These are phyloP conservation scores for Collybiopsis luxurians DNA, from an alignment of 768 basidiomycete species.

Conservation along the genomic window DNA sequence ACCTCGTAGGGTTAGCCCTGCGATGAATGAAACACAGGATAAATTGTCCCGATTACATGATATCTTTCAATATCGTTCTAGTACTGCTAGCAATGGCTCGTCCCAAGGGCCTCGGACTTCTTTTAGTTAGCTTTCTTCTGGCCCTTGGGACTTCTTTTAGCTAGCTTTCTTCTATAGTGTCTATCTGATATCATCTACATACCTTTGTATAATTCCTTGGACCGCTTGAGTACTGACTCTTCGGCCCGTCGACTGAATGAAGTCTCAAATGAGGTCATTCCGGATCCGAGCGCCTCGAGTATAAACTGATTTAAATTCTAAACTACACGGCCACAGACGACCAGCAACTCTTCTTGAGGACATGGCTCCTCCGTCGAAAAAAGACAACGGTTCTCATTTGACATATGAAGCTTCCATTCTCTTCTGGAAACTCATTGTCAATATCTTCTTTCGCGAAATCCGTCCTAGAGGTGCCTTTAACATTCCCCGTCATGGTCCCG, in stretches of 20 bases:
- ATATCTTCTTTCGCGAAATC: constrained; percentile 96
- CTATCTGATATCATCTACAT: not conserved
- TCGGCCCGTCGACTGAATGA: not conserved
- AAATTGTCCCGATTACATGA: constrained; percentile 74
- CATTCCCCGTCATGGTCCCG: constrained; percentile 85
- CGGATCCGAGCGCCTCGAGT: too few species aligned
- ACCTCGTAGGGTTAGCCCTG: constrained; percentile 32
- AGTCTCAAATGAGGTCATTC: not conserved
- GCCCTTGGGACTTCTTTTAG: constrained; percentile 28
- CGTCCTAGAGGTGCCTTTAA: constrained; percentile 93
- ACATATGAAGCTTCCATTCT: constrained; percentile 74
- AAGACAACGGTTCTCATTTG: constrained; percentile 20
- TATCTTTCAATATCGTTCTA: constrained; percentile 80
- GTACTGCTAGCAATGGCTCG: constrained; percentile 50
- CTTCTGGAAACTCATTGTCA: constrained; percentile 84
- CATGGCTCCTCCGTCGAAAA: constrained; percentile 16
- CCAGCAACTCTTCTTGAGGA: too few species aligned
- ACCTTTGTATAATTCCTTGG: too few species aligned
- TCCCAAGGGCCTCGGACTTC: constrained; percentile 34
- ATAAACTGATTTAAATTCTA: too few species aligned
- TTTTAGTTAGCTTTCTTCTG: constrained; percentile 23
- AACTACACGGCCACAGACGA: too few species aligned
- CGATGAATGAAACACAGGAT: constrained; percentile 48
- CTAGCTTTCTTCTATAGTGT: constrained; percentile 11
- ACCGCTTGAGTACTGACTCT: too few species aligned